Conservation (phyloP, 345 rosid genomes). For the Rhodomyrtus tomentosa region DNA sequence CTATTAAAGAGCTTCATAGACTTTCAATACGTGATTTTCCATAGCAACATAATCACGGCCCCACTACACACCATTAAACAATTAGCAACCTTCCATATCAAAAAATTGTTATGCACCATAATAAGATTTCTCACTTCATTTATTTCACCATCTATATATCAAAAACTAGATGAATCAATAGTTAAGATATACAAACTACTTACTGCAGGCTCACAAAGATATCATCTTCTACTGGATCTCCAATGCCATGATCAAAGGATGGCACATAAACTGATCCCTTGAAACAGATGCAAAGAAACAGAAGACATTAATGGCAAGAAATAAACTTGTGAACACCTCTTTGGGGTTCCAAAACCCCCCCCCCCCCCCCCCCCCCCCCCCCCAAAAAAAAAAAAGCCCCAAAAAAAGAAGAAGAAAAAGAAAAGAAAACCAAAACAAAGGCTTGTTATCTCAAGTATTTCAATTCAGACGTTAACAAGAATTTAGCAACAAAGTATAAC, state of each 20-base stretch:
- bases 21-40: neutral
- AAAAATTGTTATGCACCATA: neutral
- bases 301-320: neutral
- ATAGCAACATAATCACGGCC: neutral
- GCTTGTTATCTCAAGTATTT: neutral
- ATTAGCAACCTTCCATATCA: neutral
- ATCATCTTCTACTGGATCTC: slow-evolving; percentile 89
- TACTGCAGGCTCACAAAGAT: slow-evolving; percentile 74
- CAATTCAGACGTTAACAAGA: neutral
- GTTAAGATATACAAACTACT: slow-evolving; percentile 17
- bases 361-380: accelerated
- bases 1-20: neutral
- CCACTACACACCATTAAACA: neutral
- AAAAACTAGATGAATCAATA: neutral
- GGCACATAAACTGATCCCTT: slow-evolving; percentile 85
- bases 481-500: neutral
- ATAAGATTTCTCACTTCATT: neutral
- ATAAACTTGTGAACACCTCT: neutral
- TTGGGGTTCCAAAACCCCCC: neutral
- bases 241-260: slow-evolving; percentile 87
- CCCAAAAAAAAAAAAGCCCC: neutral
- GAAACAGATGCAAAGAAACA: neutral
- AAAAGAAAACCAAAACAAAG: neutral
- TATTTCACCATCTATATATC: neutral
- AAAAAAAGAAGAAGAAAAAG: neutral